phyloP scores from a whole-genome alignment of 1,284 basidiomycete genomes.

The Ceratobasidium theobromae region DNA sequence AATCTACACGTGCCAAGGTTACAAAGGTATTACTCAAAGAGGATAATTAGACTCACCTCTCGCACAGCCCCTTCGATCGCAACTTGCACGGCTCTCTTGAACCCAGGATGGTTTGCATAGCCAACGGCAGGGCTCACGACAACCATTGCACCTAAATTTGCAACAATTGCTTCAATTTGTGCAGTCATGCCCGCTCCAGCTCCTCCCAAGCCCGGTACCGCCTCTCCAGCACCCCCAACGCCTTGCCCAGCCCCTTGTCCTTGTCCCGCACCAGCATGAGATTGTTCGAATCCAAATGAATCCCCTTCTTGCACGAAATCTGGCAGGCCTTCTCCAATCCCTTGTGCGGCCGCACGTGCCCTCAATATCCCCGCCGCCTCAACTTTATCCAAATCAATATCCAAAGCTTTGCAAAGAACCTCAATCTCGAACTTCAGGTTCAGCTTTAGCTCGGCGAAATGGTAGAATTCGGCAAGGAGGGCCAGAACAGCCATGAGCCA shows the following conservation, averaged over 20 bases:
- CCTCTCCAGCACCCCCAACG: neutral
- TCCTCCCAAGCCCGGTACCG: slow-evolving; percentile 3
- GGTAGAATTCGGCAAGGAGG: slow-evolving; percentile 92
- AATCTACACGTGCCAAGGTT: slow-evolving; percentile 55
- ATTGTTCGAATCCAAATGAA: slow-evolving; percentile 31
- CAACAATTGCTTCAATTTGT: slow-evolving; percentile 79
- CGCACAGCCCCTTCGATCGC: slow-evolving; percentile 94
- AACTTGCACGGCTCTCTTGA: slow-evolving; percentile 90
- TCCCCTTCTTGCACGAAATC: slow-evolving; percentile 69
- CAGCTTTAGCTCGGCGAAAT: slow-evolving; percentile 93
- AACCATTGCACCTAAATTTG: slow-evolving; percentile 69
- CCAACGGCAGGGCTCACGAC: slow-evolving; percentile 74
- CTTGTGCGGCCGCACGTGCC: slow-evolving; percentile 40
- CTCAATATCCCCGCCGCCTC: slow-evolving; percentile 84
- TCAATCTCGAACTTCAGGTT: slow-evolving; percentile 99
- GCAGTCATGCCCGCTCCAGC: slow-evolving; percentile 39
- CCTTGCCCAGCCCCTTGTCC: neutral
- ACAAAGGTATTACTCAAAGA: neutral
- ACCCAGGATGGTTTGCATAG: slow-evolving; percentile 74
- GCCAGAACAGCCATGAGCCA: slow-evolving; percentile 97
- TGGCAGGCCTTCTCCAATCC: slow-evolving; percentile 50
- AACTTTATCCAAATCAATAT: slow-evolving; percentile 83
- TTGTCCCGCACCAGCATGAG: neutral
- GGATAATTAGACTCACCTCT: slow-evolving; percentile 59
- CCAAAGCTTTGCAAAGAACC: slow-evolving; percentile 89